These are phyloP conservation scores for Aureobasidium melanogenum DNA, from an alignment of 2,329 filamentous ascomycete genomes.

Conservation along the genomic window DNA sequence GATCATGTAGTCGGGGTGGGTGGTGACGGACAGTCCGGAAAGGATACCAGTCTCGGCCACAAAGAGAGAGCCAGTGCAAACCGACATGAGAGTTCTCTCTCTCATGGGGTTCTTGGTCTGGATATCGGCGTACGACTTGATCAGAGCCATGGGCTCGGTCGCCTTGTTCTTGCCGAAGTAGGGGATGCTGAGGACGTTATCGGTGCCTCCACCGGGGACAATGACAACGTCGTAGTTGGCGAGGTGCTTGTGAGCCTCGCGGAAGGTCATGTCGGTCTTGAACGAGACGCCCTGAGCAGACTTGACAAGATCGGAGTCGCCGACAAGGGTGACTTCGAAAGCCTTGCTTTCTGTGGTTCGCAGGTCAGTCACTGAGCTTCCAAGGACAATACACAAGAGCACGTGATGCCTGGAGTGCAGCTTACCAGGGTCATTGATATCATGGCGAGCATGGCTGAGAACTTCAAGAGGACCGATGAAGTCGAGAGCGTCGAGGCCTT, in stretches of 20 bases:
- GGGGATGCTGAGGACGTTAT: constrained; percentile 42
- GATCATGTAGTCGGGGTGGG: constrained; percentile 71
- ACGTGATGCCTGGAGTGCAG: constrained; percentile 1
- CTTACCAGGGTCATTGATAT: constrained; percentile 44
- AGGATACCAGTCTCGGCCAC: constrained; percentile 70
- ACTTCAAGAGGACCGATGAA: constrained; percentile 51
- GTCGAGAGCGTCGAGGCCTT: constrained; percentile 49
- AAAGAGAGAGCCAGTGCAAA: constrained; percentile 73
- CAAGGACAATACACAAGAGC: neutral
- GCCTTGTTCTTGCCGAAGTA: constrained; percentile 46
- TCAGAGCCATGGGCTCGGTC: constrained; percentile 58
- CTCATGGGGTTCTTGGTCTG: constrained; percentile 70
- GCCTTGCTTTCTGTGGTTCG: constrained; percentile 40
- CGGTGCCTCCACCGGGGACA: constrained; percentile 62
- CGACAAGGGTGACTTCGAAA: constrained; percentile 46
- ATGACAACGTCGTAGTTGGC: constrained; percentile 73
- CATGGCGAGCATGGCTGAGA: constrained; percentile 45
- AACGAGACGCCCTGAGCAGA: constrained; percentile 59
- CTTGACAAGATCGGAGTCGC: constrained; percentile 37
- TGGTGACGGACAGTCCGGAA: constrained; percentile 70
- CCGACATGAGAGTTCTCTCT: constrained; percentile 71
- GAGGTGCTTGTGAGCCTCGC: constrained; percentile 64
- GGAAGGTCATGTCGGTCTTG: constrained; percentile 66
- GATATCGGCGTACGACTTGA: constrained; percentile 67
- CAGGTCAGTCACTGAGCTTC: neutral